Evolutionary conservation across 2,329 filamentous ascomycete species (phyloP), one percentile per base, ranked within the genome.

Genomic region (Fusarium falciforme): DNA sequence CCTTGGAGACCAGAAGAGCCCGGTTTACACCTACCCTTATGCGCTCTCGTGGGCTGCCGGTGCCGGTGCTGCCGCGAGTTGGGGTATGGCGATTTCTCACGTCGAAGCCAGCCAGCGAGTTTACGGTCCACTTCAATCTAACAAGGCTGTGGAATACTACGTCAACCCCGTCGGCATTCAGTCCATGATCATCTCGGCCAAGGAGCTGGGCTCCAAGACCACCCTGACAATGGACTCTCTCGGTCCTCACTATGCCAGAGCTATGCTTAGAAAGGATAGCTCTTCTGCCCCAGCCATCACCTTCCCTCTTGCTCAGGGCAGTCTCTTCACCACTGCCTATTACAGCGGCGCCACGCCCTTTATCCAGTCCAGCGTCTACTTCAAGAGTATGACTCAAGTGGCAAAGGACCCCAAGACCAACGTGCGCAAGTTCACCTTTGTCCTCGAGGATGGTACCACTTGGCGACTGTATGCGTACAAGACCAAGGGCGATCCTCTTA

Each of bases 251-350:
- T 93, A 85, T 38, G 88, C 84, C 16, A 91, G 94, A 72, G 90
- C 94, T 54, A 92, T 93, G 52, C 85, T 98, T 35, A 88, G 85
- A 60, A 86, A 87, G 4, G 84, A 86, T 25, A 79, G 82, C n/a
- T 85, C 85, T 4, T 86, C 88, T 9, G 81, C 85, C 1, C 89
- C 92, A 1, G 86, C 88, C 1, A 88, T 98, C 22, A 92, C 90
- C 0, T 94, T 97, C 73, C 95, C 95, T 0, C 80, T 98, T 9
- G 91, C 97, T 0, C 96, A 98, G 79, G 96, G 96, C 12, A 96
- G 97, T 91, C 92, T 90, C 0, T 97, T 95, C 77, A 86, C 98
- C 20, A 98, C 95, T 6, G 95, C 88, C 1, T 82, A 93, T 20
- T 98, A 95, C 82, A 87, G 87, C 63, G 90, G 91, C 33, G 87